Conservation (phyloP, 73 alveolate species). For the Durusdinium trenchii region DNA sequence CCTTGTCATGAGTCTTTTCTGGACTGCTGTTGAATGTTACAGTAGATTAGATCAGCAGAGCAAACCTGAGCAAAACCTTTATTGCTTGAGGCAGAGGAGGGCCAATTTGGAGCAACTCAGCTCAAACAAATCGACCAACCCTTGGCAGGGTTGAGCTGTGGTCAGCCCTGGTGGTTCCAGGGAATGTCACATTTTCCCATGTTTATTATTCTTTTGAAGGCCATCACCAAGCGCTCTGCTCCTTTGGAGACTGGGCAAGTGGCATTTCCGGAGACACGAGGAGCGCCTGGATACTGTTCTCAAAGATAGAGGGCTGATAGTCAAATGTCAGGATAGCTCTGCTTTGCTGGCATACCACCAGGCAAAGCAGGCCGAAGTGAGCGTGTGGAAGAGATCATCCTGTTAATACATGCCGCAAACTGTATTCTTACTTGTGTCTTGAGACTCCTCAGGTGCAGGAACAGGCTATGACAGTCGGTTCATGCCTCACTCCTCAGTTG, state of each 20-base stretch:
- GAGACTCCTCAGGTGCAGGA: neutral
- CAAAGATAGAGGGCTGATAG: neutral
- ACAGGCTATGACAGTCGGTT: neutral
- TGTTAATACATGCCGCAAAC: too few relatives aligned
- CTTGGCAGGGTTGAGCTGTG: neutral
- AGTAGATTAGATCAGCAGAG: too few relatives aligned
- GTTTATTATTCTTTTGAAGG: neutral
- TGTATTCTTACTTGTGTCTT: neutral
- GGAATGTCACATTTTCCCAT: too few relatives aligned
- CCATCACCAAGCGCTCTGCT: conserved; percentile 23
- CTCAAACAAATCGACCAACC: neutral
- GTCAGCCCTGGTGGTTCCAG: too few relatives aligned
- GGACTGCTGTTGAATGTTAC: too few relatives aligned
- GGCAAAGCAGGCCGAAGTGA: conserved; percentile 38
- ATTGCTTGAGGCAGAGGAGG: neutral
- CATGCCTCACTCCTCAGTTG: neutral
- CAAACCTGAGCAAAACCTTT: too few relatives aligned
- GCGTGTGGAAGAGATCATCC: neutral
- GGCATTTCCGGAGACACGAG: conserved; percentile 37
- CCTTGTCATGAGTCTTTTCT: too few relatives aligned
- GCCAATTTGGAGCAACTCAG: neutral
- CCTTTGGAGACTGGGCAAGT: conserved; percentile 19
- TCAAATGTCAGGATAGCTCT: neutral
- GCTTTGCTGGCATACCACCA: conserved; percentile 32
- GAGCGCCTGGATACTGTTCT: neutral